Evolutionary conservation across 306 rosid species (phyloP), one percentile per base, ranked within the genome.

Genomic region (Cercis canadensis): DNA sequence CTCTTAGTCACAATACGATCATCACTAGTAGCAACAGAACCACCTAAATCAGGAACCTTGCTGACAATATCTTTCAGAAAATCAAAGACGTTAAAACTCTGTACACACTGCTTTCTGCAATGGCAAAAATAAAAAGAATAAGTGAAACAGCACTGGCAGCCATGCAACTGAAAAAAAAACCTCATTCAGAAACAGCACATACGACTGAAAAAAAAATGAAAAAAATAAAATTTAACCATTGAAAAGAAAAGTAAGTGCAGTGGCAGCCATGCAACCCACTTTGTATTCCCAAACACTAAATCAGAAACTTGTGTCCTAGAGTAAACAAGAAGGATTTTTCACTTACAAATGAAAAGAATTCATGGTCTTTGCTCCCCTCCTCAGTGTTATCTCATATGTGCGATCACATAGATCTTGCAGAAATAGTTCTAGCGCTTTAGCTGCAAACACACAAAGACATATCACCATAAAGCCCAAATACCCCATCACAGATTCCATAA

Each of bases 41-140:
- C 87, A 13, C 95, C 94, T 66, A 89, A 81, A 78, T 92, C 92
- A 32, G 96, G 98, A 70, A 92, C 98, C 83, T 89, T 92, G 73
- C 86, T 70, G 50, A 89, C 90, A 53, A 78, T 83, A 74, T 89
- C 94, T 76, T 80, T 89, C 81, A 89, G 84, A 82, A 92, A 88
- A 75, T 90, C 92, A 44, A 90, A 90, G 57, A 90, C 86, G 72
- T 78, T 88, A 55, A 59, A 91, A 14, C 74, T 73, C 69, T 88
- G 90, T 44, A 91, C 87, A 8, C 97, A 88, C 76, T 87, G 96
- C 62, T 91, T 91, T 74, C 96, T 89, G 87, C 63, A 85, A 67
- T 67, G 49, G 18, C 49, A 80, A 67, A 36, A 47, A 50, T 24
- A 24, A 3, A 3, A 24, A 24, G 29, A 24, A 24, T 24, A 24